Percentiles rank a stretch among this genome's conserved stretches.
Conservation (phyloP, 345 rosid species). For the Cardiospermum halicacabum region DNA sequence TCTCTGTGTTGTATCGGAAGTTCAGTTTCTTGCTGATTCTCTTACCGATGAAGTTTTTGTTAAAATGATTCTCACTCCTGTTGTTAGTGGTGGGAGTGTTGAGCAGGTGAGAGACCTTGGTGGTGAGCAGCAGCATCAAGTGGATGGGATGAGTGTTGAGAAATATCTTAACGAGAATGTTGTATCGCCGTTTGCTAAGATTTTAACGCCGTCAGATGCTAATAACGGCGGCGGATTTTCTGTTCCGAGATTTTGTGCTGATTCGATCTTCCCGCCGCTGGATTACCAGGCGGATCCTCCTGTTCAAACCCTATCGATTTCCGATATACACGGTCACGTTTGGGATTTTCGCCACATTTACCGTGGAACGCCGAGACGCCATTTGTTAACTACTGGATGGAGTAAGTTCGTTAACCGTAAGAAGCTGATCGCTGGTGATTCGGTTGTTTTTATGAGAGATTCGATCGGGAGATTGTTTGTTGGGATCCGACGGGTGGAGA, state of each 20-base stretch:
- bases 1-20: conserved; percentile 44
- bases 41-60: conserved; percentile 74
- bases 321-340: conserved; percentile 60
- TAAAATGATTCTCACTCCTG: conserved; percentile 39
- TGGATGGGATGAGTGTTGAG: neutral
- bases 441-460: conserved; percentile 79
- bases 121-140: neutral
- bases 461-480: conserved; percentile 46
- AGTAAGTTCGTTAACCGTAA: conserved; percentile 84
- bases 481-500: conserved; percentile 57
- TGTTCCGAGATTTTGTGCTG: conserved; percentile 91
- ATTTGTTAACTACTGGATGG: conserved; percentile 92
- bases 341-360: conserved; percentile 91
- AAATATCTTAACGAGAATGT: conserved; percentile 10
- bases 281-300: conserved; percentile 77
- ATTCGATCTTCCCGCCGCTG: conserved; percentile 75
- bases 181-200: conserved; percentile 58
- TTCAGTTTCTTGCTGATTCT: conserved; percentile 59
- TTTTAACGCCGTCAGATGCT: conserved; percentile 84
- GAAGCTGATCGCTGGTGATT: conserved; percentile 87
- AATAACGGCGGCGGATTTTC: conserved; percentile 97
- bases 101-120: too few species aligned
- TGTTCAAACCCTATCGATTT: conserved; percentile 59
- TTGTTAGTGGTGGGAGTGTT: too few species aligned
- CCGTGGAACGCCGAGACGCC: conserved; percentile 87